Conservation (phyloP, 2,329 filamentous ascomycete species). For the Ophidiomyces ophidiicola region DNA sequence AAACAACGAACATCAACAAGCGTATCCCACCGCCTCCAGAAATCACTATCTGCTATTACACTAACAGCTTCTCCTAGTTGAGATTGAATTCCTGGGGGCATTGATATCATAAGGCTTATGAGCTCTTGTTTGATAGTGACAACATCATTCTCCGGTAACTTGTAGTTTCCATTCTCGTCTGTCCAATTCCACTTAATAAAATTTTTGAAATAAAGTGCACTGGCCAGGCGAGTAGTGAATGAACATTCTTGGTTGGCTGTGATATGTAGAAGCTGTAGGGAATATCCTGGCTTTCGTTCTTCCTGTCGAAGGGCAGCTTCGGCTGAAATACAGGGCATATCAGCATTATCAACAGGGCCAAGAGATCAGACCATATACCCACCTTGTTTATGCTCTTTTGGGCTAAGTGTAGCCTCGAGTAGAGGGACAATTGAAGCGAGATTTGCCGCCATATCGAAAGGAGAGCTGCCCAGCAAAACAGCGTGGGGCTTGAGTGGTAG, state of each 20-base stretch:
- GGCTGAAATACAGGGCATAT: constrained; percentile 42
- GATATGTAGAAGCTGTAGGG: constrained; percentile 76
- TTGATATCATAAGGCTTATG: constrained; percentile 90
- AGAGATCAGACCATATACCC: constrained; percentile 20
- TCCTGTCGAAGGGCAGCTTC: constrained; percentile 67
- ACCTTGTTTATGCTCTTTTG: constrained; percentile 82
- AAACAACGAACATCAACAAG: constrained; percentile 56
- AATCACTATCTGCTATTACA: constrained; percentile 94
- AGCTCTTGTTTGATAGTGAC: constrained; percentile 85
- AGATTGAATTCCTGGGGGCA: constrained; percentile 74
- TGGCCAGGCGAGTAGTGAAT: constrained; percentile 68
- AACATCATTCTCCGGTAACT: constrained; percentile 71
- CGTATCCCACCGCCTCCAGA: constrained; percentile 94
- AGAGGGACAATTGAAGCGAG: constrained; percentile 61
- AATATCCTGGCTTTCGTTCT: constrained; percentile 76
- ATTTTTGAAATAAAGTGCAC: constrained; percentile 95
- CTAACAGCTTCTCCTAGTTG: constrained; percentile 95
- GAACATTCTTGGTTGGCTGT: constrained; percentile 64
- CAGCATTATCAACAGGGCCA: not conserved
- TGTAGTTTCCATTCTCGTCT: constrained; percentile 90
- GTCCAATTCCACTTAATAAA: constrained; percentile 92
- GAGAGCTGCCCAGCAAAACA: constrained; percentile 16
- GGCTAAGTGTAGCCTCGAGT: constrained; percentile 82
- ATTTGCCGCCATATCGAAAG: constrained; percentile 46
- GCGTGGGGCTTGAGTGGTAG: constrained; percentile 15